These are phyloP conservation scores for Phialocephala subalpina DNA, from an alignment of 2,329 filamentous ascomycete species.

Conservation along the genomic window DNA sequence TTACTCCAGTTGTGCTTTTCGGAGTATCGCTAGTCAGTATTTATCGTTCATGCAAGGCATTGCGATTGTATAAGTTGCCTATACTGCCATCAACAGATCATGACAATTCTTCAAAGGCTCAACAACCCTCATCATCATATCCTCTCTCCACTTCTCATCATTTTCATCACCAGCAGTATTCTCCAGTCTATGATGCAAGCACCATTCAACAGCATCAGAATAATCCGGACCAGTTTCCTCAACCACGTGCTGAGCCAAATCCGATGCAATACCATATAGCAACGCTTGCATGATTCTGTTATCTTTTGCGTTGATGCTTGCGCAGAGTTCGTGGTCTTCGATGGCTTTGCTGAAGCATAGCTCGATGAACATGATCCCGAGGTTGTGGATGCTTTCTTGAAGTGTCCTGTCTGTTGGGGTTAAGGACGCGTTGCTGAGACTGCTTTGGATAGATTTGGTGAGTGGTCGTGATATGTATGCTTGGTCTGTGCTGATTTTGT, in stretches of 20 bases:
- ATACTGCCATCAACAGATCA: constrained; percentile 21
- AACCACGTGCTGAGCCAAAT: constrained; percentile 22
- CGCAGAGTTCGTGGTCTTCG: constrained; percentile 23
- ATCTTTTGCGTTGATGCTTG: neutral
- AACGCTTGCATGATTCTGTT: constrained; percentile 13
- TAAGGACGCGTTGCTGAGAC: neutral
- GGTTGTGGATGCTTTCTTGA: constrained; percentile 25
- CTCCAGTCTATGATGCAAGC: constrained; percentile 24
- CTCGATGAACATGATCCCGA: constrained; percentile 30
- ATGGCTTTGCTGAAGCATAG: constrained; percentile 27
- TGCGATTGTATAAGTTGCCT: neutral
- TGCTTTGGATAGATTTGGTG: constrained; percentile 1
- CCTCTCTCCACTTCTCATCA: constrained; percentile 28
- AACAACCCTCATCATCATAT: constrained; percentile 30
- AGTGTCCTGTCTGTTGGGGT: constrained; percentile 1
- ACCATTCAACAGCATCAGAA: constrained; percentile 26
- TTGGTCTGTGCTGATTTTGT: constrained; percentile 23
- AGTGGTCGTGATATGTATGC: constrained; percentile 30
- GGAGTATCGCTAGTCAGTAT: neutral
- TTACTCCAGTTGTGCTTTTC: neutral
- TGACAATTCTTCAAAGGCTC: constrained; percentile 30
- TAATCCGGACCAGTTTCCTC: constrained; percentile 28
- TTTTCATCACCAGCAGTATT: constrained; percentile 11
- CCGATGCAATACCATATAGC: constrained; percentile 19
- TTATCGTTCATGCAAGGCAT: too few relatives aligned